Evolutionary conservation across 2,329 filamentous ascomycete species (phyloP).

Genomic region (Sporothrix variecibatus): DNA sequence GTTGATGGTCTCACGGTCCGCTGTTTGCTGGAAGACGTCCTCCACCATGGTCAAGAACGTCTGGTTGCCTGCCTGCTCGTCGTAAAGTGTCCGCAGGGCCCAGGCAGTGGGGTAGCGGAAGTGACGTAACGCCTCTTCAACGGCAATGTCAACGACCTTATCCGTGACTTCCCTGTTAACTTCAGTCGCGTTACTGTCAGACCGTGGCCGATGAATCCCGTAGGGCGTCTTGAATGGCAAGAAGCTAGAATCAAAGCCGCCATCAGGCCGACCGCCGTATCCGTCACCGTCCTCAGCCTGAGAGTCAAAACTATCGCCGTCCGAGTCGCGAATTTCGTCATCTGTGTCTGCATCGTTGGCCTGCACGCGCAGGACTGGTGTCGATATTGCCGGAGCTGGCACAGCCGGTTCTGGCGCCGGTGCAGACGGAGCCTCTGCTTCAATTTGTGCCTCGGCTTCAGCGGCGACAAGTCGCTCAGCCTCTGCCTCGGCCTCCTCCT

Average conservation of each 20-base stretch:
- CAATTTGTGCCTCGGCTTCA: slow-evolving; percentile 27
- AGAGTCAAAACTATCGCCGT: slow-evolving; percentile 12
- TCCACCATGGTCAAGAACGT: slow-evolving; percentile 59
- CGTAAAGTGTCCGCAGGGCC: slow-evolving; percentile 61
- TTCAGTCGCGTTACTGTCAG: slow-evolving; percentile 31
- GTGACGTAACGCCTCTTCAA: slow-evolving; percentile 59
- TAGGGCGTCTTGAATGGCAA: not conserved
- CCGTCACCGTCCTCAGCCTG: slow-evolving; percentile 6
- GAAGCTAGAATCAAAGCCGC: not conserved
- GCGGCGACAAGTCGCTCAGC: not conserved
- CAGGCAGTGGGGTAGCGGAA: slow-evolving; percentile 63
- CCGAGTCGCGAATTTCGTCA: slow-evolving; percentile 8
- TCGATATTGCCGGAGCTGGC: not conserved
- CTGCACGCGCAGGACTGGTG: too few relatives aligned
- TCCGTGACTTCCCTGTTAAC: slow-evolving; percentile 50
- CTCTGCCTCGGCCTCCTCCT: slow-evolving; percentile 27
- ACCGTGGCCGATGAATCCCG: slow-evolving; percentile 23
- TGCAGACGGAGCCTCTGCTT: slow-evolving; percentile 30
- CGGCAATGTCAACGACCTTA: slow-evolving; percentile 58
- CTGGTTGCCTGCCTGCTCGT: slow-evolving; percentile 55
- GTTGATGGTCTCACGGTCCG: slow-evolving; percentile 52
- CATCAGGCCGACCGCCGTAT: not conserved
- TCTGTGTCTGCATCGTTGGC: not conserved
- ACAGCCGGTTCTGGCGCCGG: not conserved
- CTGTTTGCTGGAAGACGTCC: slow-evolving; percentile 59